Evolutionary conservation across 2,329 filamentous ascomycete genomes (phyloP).

Genomic region (Xylaria sp.): DNA sequence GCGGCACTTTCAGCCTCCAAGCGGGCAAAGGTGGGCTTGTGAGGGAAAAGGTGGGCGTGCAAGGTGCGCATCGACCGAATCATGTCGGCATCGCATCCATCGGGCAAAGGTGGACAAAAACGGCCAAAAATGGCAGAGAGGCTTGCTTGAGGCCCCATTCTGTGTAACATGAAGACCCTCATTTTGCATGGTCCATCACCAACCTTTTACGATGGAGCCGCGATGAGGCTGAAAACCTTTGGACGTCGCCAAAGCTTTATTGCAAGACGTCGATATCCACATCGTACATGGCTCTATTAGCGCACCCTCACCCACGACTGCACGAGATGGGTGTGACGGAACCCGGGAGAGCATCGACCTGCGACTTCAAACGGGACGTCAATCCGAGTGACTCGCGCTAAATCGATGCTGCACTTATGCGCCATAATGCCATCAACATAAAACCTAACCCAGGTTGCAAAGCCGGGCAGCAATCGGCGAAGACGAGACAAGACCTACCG

Average conservation of each 20-base stretch:
- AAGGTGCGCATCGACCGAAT: conserved; percentile 30
- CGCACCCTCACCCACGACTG: conserved; percentile 6
- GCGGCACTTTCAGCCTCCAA: conserved; percentile 37
- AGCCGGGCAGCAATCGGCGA: background rate
- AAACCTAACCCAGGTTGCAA: background rate
- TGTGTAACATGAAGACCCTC: conserved; percentile 40
- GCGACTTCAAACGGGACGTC: background rate
- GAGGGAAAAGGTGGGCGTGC: conserved; percentile 17
- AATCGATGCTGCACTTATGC: too few relatives aligned
- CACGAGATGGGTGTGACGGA: background rate
- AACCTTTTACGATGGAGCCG: conserved; percentile 34
- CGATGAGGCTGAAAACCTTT: conserved; percentile 36
- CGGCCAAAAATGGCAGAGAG: conserved; percentile 25
- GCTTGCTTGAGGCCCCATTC: conserved; percentile 36
- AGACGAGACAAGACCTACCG: background rate
- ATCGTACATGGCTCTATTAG: conserved; percentile 33
- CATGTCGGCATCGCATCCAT: conserved; percentile 23
- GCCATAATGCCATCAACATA: background rate
- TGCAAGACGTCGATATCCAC: conserved; percentile 28
- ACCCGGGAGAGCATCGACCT: background rate
- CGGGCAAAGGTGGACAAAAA: conserved; percentile 27
- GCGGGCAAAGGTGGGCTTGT: conserved; percentile 18
- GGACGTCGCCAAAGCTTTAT: conserved; percentile 29
- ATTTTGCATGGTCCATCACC: conserved; percentile 34
- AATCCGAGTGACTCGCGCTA: background rate